phyloP scores from a whole-genome alignment of 169 alveolate genomes.

The Plasmodium gallinaceum region DNA sequence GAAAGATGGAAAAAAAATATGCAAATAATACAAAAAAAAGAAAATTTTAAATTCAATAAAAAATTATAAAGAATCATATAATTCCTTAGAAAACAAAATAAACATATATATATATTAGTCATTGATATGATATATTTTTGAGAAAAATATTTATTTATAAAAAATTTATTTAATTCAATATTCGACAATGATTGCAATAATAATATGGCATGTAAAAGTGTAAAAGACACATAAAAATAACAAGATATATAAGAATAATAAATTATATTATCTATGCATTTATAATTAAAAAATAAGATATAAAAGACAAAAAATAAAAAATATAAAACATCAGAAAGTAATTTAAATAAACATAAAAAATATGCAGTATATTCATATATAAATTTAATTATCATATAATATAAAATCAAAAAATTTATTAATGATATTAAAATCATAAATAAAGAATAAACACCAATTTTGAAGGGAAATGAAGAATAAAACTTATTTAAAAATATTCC shows the following conservation, averaged over 20 bases:
- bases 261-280: conserved; percentile 30
- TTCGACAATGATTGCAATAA: conserved; percentile 6
- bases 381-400: conserved; percentile 18
- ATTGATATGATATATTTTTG: conserved; percentile 16
- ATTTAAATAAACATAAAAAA: conserved; percentile 16
- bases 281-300: conserved; percentile 21
- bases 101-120: conserved; percentile 17
- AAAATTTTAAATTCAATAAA: conserved; percentile 30
- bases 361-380: conserved; percentile 3
- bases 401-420: conserved; percentile 42
- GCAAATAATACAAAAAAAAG: conserved; percentile 36
- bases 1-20: conserved; percentile 6
- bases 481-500: conserved; percentile 40
- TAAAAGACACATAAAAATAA: conserved; percentile 27
- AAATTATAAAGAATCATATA: conserved; percentile 64
- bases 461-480: conserved; percentile 73
- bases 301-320: conserved; percentile 51
- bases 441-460: conserved; percentile 24
- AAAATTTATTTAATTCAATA: background rate
- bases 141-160: conserved; percentile 5
- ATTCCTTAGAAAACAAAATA: conserved; percentile 56
- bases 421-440: conserved; percentile 39
- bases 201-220: conserved; percentile 26
- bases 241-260: conserved; percentile 41
- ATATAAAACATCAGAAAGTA: conserved; percentile 37